Evolutionary conservation across 192 early-diverging fungal species (phyloP).

Genomic region (Chytriomyces hyalinus): DNA sequence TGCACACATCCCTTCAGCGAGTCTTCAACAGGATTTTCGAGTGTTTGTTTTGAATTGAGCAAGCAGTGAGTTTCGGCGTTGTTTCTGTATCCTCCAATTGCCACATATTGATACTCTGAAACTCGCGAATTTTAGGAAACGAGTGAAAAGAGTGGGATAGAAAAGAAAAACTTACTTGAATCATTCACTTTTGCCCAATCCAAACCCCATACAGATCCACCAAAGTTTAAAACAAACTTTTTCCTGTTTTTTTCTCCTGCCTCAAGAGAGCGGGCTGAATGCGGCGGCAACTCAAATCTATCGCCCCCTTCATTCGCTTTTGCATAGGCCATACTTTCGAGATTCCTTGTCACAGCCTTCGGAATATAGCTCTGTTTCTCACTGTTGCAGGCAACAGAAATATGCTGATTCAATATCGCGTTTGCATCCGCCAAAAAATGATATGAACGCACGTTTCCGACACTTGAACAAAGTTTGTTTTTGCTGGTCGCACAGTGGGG

Average conservation of each 20-base stretch:
- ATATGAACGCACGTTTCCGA: no score
- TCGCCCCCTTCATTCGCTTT: background rate
- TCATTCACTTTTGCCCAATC: conserved; percentile 42
- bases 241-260: conserved; percentile 5
- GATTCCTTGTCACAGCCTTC: background rate
- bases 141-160: background rate
- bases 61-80: conserved; percentile 39
- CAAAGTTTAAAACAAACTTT: conserved; percentile 43
- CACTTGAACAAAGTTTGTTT: no score
- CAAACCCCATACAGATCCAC: conserved; percentile 53
- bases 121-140: background rate
- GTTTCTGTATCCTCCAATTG: conserved; percentile 45
- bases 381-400: background rate
- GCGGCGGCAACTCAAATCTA: background rate
- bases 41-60: conserved; percentile 35
- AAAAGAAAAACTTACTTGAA: background rate
- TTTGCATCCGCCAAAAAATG: no score
- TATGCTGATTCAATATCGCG: no score
- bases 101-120: conserved; percentile 41
- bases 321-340: background rate
- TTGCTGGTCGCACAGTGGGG: no score
- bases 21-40: background rate
- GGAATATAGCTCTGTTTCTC: background rate
- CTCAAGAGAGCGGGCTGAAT: background rate
- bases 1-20: conserved; percentile 47